Evolutionary conservation across 2,329 filamentous ascomycete genomes (phyloP), one percentile per base, ranked within the genome.

Genomic region (Hypoxylon sp.): DNA sequence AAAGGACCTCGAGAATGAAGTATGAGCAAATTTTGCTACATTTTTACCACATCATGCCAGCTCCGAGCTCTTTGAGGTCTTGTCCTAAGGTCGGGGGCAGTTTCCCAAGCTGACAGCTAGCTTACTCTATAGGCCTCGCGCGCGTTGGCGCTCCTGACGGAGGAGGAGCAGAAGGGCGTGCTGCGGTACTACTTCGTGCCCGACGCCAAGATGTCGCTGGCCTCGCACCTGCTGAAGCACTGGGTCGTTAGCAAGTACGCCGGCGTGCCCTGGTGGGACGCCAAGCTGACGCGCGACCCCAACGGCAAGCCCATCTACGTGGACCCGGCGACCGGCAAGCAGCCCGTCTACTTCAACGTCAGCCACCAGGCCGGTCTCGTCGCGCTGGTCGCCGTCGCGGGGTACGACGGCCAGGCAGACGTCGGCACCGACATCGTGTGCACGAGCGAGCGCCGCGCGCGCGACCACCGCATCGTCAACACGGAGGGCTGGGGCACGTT

Each of bases 371-470:
- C 89, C 7, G 91, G 91, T 1, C 79, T 94, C 15, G 91, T 93
- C 0, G 85, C 86, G 1, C 79, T 94, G 28, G 82, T 90, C 11
- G 89, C 89, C 13, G 78, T 82, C 2, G 73, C 76, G 43, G 73
- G 72, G 19, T 76, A 77, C 70, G 69, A 62, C 4, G 65, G 59
- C 51, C n/a, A 72, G 53, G 72, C 78, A 19, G 78, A 90, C 47
- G 82, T 93, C 0, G 91, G 91, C 47, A 85, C 91, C 2, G 91
- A 94, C 75, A 81, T 94, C n/a, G 91, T 93, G 3, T 92, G 89
- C 74, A 87, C 89, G 1, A 83, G 84, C 57, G 91, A 94, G 80
- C 84, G 91, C 26, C 83, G 87, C 55, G 80, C 79, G n/a, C 85
- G 84, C 19, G 87, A 91, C 76, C 82, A 83, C 37, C 74, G 79